phyloP scores from a whole-genome alignment of 768 basidiomycete species.

The Rhizopogon vesiculosus region DNA sequence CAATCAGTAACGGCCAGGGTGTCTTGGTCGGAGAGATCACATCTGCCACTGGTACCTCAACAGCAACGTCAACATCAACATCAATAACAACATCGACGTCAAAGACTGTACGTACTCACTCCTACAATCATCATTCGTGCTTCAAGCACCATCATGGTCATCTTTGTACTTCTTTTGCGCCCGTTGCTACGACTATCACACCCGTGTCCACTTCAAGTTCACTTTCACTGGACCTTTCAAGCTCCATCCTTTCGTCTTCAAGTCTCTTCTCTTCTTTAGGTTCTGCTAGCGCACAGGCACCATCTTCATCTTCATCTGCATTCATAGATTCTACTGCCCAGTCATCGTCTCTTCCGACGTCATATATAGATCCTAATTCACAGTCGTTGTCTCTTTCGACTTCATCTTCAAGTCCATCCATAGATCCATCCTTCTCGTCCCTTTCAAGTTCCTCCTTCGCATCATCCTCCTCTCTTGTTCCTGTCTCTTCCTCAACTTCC shows the following conservation, averaged over 20 bases:
- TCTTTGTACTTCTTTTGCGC: constrained; percentile 2
- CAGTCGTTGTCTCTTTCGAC: background rate
- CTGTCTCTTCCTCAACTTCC: background rate
- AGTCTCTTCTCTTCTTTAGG: background rate
- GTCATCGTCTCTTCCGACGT: background rate
- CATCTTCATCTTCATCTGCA: background rate
- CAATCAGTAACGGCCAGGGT: constrained; percentile 43
- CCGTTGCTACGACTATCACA: constrained; percentile 4
- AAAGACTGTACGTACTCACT: background rate
- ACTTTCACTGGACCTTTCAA: background rate
- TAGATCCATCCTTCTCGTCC: background rate
- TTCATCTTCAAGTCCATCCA: background rate
- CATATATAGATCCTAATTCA: background rate
- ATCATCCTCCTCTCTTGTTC: background rate
- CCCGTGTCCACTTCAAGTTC: background rate
- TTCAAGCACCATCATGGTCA: background rate
- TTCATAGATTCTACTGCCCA: background rate
- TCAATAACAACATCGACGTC: background rate
- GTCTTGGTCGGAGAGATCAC: constrained; percentile 24
- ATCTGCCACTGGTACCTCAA: constrained; percentile 3
- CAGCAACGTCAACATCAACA: background rate
- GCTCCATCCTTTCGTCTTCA: background rate
- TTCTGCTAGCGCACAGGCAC: background rate
- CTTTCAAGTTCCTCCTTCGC: background rate
- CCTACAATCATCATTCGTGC: background rate